Conservation (phyloP, 1,139 yeast genomes). For the Insectozyma bohioensis region DNA sequence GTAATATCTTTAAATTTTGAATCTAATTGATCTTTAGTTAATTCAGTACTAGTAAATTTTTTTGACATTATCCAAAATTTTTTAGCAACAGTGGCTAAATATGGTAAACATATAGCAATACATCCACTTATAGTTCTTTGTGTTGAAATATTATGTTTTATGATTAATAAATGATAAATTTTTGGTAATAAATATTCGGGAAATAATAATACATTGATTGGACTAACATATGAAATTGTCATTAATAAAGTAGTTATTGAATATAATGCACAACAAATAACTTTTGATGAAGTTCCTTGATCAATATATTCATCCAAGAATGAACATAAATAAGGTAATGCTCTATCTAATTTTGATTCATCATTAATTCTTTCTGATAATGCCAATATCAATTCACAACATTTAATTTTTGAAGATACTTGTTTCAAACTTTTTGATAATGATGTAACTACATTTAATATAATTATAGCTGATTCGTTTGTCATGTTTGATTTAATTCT, state of each 20-base stretch:
- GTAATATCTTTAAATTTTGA: constrained; percentile 64
- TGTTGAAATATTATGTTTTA: constrained; percentile 19
- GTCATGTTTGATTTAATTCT: constrained; percentile 33
- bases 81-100: constrained; percentile 61
- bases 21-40: constrained; percentile 32
- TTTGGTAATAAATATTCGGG: constrained; percentile 83
- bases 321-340: constrained; percentile 74
- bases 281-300: constrained; percentile 31
- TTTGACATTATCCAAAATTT: constrained; percentile 67
- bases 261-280: constrained; percentile 60
- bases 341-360: constrained; percentile 81
- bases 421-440: constrained; percentile 63
- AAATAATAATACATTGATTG: constrained; percentile 72
- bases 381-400: constrained; percentile 74
- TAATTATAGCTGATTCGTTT: constrained; percentile 57
- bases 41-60: constrained; percentile 31
- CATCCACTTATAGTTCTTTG: constrained; percentile 17
- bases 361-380: constrained; percentile 77
- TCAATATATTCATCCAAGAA: constrained; percentile 37
- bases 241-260: constrained; percentile 60
- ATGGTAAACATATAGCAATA: constrained; percentile 73
- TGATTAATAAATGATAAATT: constrained; percentile 42
- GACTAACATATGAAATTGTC: constrained; percentile 67
- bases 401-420: constrained; percentile 63
- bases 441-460: constrained; percentile 64